Percentiles rank a stretch among this genome's conserved stretches.
Evolutionary conservation across 176 grass and related monocot genomes (phyloP).

Genomic region (Rhynchospora pubera): DNA sequence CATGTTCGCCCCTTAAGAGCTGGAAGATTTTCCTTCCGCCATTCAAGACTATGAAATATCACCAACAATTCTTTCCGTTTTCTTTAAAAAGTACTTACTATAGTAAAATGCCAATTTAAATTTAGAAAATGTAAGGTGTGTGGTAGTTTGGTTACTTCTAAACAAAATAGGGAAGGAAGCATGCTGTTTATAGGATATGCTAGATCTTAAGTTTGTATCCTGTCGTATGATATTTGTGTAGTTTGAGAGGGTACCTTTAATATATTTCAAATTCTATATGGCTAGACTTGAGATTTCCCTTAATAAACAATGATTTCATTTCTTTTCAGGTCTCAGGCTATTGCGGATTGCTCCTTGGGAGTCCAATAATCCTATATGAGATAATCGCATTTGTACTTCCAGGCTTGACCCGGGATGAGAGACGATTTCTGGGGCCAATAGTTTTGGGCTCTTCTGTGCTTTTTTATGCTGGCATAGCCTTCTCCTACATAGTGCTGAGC

Average conservation of each 20-base stretch:
- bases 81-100: neutral
- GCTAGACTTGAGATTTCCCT: neutral
- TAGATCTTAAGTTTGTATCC: neutral
- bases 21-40: neutral
- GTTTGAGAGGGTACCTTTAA: neutral
- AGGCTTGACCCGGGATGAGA: constrained; percentile 83
- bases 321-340: constrained; percentile 78
- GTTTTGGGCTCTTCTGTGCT: constrained; percentile 92
- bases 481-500: constrained; percentile 79
- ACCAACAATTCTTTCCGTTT: neutral
- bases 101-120: neutral
- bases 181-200: neutral
- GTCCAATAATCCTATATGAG: constrained; percentile 91
- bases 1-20: neutral
- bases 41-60: neutral
- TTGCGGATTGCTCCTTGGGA: constrained; percentile 90
- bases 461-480: constrained; percentile 82
- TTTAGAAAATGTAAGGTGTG: neutral
- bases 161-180: neutral
- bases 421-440: constrained; percentile 83
- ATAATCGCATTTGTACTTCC: constrained; percentile 94
- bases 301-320: neutral
- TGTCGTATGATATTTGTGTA: neutral
- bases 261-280: neutral
- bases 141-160: neutral